Evolutionary conservation across 768 basidiomycete species (phyloP), one percentile per base, ranked within the genome.

Genomic region (Astraeus odoratus): DNA sequence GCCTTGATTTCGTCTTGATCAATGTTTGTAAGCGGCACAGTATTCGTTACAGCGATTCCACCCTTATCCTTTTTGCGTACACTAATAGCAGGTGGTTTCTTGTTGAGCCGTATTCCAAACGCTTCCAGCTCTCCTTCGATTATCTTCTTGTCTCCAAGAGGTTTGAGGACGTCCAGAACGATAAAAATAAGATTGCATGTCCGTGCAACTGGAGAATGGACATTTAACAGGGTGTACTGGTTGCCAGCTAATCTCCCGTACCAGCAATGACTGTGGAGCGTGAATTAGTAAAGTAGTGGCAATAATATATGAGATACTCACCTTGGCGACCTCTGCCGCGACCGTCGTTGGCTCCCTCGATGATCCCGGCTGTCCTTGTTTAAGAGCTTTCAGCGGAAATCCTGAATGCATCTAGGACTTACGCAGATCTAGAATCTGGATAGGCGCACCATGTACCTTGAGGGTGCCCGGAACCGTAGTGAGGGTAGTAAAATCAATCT

Each of bases 101-200:
- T 98, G 72, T 99, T 99, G 48, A 97, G 71, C 39, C 94, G 77
- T 55, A 97, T 96, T 8, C 95, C 96, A 57, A 98, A 98, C n/a
- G 93, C 92, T 73, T 99, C 96, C 48, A 99, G 69, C 64, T 99
- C 96, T 26, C 73, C 58, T 67, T 97, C 92, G 47, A 99, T 90
- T 56, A 96, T 69, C 47, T 76, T 85, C 59, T 96, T 92, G 71
- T 98, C 95, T 20, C 86, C 88, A 15, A 98, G 78, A n/a, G 96
- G 96, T 68, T 98, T 99, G 27, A 96, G 78, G 22, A 99, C 96
- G 58, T 99, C 96, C 39, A 99, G 79, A 23, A 98, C 88, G 63
- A 99, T 98, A 67, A 98, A 98, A 49, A 99, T 97, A 27, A 98
- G 81, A 64, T 97, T 91, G 65, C 96, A 98, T 31, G 96, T 98